These are phyloP conservation scores for Ganoderma lucidum DNA, from an alignment of 1,284 basidiomycete species.

Conservation along the genomic window DNA sequence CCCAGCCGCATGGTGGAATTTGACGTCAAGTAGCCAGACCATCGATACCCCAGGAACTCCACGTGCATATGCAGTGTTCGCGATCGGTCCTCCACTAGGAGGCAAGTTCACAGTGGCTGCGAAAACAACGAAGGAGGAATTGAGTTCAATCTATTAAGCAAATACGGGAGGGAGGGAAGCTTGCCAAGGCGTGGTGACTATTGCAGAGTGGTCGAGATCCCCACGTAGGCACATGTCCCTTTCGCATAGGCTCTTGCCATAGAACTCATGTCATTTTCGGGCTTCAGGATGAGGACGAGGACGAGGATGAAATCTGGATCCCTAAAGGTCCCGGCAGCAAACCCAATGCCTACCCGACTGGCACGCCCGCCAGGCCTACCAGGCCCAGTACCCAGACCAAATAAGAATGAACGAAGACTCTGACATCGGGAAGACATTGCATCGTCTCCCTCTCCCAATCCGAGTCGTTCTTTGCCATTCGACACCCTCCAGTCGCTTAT, in stretches of 20 bases:
- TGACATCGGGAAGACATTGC: too few species aligned
- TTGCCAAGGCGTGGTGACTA: background rate
- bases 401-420: background rate
- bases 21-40: too few species aligned
- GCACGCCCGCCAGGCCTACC: background rate
- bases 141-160: background rate
- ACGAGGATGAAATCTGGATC: background rate
- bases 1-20: too few species aligned
- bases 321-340: background rate
- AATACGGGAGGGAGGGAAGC: too few species aligned
- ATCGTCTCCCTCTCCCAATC: too few species aligned
- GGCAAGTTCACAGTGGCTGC: too few species aligned
- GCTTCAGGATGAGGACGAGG: background rate
- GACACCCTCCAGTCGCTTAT: too few species aligned
- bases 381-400: background rate
- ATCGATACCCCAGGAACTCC: too few species aligned
- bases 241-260: background rate
- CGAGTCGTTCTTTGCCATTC: too few species aligned
- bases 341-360: background rate
- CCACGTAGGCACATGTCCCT: background rate
- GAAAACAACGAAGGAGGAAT: background rate
- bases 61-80: too few species aligned
- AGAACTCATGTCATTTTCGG: background rate
- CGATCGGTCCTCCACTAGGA: too few species aligned
- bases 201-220: background rate